Base-by-base conservation (phyloP, 2,329 filamentous ascomycete species). In the Biscogniauxia marginata region DNA sequence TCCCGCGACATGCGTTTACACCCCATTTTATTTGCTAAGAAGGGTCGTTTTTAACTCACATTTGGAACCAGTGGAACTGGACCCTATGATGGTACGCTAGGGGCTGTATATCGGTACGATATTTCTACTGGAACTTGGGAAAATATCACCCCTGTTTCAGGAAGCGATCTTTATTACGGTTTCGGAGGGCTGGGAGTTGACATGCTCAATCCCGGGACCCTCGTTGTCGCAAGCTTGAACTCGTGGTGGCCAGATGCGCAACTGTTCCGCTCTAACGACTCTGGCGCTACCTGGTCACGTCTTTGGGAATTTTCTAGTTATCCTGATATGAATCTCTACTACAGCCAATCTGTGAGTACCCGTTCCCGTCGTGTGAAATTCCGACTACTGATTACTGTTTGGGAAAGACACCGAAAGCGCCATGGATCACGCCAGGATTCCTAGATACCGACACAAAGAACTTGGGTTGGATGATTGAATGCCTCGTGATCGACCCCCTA, bases 391-490 rank as follows among this genome's bases (percentile, higher is more conserved):
- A 56, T 50, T 18, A 3, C 9, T 21, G 22, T 45, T 16, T 5
- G 34, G 19, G 9, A 3, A 47, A 70, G 55, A 73, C 77, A 1
- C 66, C 75, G 0, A 77, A 78, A 25, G 81, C 81, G 0, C 82
- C 82, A 0, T 84, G 82, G 81, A 75, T 84, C 52, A 73, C 79
- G 62, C 74, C 77, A 20, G 72, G 76, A n/a, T 80, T 79, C 53
- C 67, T 80, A 16, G 74, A 77, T 3, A 65, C 67, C 6, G 78
- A 81, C 54, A 74, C 72, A 13, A 81, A 83, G 69, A 74, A 74
- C 24, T 68, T 85, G 3, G 83, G 83, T 1, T 85, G 83, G 82
- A 85, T 85, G 83, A 81, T 85, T 7, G 83, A 85, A 63, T 71
- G 77, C 0, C 67, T 85, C 7, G 80, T 80, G 20, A 85, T 86